Conservation (phyloP, 1,284 basidiomycete species). For the Volvariella volvacea region DNA sequence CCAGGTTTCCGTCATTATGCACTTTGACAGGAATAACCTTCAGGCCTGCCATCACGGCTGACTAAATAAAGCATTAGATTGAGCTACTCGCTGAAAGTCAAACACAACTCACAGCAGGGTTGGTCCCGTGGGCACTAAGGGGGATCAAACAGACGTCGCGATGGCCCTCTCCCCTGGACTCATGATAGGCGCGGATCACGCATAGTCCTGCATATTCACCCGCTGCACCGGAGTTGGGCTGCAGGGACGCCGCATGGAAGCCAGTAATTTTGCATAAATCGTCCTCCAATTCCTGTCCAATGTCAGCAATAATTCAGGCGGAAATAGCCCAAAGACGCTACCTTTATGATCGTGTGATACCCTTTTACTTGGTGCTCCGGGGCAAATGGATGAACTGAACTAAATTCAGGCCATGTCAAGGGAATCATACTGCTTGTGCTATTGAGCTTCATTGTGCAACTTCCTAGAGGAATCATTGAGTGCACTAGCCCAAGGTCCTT, state of each 20-base stretch:
- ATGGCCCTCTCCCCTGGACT: conserved; percentile 79
- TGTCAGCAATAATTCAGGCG: conserved; percentile 7
- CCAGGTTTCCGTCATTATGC: conserved; percentile 81
- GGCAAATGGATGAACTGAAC: conserved; percentile 87
- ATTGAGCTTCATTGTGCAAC: conserved; percentile 97
- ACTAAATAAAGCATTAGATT: conserved; percentile 36
- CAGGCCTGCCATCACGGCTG: conserved; percentile 94
- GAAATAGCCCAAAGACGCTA: conserved; percentile 17
- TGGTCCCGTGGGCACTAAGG: conserved; percentile 93
- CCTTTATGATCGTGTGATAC: conserved; percentile 79
- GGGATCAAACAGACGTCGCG: conserved; percentile 94
- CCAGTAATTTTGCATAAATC: conserved; percentile 95
- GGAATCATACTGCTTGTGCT: conserved; percentile 97
- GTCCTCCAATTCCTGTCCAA: conserved; percentile 72
- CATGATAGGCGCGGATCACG: conserved; percentile 92
- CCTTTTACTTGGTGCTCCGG: conserved; percentile 88
- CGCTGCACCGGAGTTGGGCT: conserved; percentile 96
- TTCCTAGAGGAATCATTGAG: conserved; percentile 96
- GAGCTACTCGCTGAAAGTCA: background rate
- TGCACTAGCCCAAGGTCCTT: conserved; percentile 96
- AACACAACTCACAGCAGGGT: conserved; percentile 72
- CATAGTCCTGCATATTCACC: conserved; percentile 94
- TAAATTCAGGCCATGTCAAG: conserved; percentile 90
- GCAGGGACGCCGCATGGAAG: conserved; percentile 90
- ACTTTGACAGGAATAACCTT: conserved; percentile 95